phyloP scores from a whole-genome alignment of 208 protist genomes.

The Leptomonas pyrrhocoris region DNA sequence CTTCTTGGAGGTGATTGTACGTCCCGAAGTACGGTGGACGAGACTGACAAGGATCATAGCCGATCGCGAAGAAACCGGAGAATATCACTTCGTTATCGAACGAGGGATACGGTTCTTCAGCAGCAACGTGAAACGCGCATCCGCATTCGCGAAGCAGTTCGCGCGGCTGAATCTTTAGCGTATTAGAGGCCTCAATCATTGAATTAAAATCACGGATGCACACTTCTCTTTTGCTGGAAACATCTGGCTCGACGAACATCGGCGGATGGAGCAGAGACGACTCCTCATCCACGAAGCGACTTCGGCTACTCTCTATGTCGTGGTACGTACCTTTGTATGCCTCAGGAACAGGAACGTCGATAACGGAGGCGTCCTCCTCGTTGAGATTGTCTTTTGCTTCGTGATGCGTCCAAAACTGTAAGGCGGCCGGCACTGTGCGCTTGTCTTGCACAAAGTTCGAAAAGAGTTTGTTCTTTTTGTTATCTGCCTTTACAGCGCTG shows the following conservation, averaged over 20 bases:
- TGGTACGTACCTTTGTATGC: neutral
- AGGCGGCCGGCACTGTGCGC: slow-evolving; percentile 56
- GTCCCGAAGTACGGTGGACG: slow-evolving; percentile 88
- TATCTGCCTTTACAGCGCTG: slow-evolving; percentile 33
- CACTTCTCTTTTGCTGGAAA: slow-evolving; percentile 1
- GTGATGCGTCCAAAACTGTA: slow-evolving; percentile 64
- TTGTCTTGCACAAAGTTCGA: slow-evolving; percentile 82
- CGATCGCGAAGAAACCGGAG: slow-evolving; percentile 79
- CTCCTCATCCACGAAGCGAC: slow-evolving; percentile 38
- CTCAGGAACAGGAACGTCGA: slow-evolving; percentile 10
- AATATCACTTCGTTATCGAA: slow-evolving; percentile 83
- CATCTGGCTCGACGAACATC: slow-evolving; percentile 27
- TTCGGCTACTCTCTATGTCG: slow-evolving; percentile 14
- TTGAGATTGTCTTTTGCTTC: slow-evolving; percentile 1
- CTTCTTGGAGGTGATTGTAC: slow-evolving; percentile 69
- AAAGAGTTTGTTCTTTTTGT: slow-evolving; percentile 67
- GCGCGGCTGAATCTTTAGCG: slow-evolving; percentile 5
- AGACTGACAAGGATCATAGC: slow-evolving; percentile 84
- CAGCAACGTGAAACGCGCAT: slow-evolving; percentile 56
- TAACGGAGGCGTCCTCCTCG: slow-evolving; percentile 30
- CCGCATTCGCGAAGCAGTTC: slow-evolving; percentile 42
- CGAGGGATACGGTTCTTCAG: slow-evolving; percentile 30
- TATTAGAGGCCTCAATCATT: slow-evolving; percentile 56
- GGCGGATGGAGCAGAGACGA: slow-evolving; percentile 63
- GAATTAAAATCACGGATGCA: slow-evolving; percentile 46